Conservation (phyloP, 805 yeast species). For the Candida qinlingensis region DNA sequence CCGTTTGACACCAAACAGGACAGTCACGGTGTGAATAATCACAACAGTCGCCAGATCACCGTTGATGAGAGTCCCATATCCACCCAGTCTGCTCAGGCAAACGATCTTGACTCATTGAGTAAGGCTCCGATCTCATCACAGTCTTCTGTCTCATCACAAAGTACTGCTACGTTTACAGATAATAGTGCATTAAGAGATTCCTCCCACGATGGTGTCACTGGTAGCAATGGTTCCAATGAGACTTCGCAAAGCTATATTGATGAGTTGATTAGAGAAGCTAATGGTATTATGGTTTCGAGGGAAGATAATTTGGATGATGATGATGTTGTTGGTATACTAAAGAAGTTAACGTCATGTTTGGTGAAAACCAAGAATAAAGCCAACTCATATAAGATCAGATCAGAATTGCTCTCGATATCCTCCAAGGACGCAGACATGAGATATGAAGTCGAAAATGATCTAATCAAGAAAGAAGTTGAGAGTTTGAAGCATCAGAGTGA, state of each 20-base stretch:
- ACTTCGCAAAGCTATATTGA: constrained; percentile 2
- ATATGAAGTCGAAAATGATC: constrained; percentile 40
- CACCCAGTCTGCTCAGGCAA: neutral
- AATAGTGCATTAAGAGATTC: neutral
- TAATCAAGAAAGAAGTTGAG: constrained; percentile 44
- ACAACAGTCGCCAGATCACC: neutral
- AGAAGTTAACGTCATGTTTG: constrained; percentile 19
- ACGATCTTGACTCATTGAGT: neutral
- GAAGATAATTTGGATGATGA: constrained; percentile 6
- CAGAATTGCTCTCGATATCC: constrained; percentile 38
- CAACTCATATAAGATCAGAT: constrained; percentile 31
- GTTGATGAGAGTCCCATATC: constrained; percentile 8
- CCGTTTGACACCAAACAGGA: neutral
- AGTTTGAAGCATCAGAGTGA: constrained; percentile 29
- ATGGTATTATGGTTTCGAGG: neutral
- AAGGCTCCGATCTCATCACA: constrained; percentile 9
- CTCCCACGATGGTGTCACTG: neutral
- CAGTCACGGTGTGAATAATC: neutral
- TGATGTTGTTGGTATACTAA: constrained; percentile 12
- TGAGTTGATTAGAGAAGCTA: constrained; percentile 3
- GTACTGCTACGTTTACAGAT: neutral
- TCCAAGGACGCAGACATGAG: constrained; percentile 40
- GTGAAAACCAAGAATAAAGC: constrained; percentile 25
- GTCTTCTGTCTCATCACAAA: constrained; percentile 6
- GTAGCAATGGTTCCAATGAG: neutral